These are phyloP conservation scores for Pulveroboletus frians DNA, from an alignment of 768 basidiomycete genomes.

Conservation along the genomic window DNA sequence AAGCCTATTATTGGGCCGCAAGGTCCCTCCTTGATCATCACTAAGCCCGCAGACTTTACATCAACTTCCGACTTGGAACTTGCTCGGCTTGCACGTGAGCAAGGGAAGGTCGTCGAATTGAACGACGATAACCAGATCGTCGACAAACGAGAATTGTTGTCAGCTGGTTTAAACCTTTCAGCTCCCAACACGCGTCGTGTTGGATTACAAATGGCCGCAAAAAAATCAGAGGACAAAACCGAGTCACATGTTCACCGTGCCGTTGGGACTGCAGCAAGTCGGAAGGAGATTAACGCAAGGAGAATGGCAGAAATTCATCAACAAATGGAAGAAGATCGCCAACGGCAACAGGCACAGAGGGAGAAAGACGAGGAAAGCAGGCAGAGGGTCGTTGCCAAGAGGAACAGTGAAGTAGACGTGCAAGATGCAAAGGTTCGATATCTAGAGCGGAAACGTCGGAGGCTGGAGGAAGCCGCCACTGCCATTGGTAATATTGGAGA, in stretches of 20 bases:
- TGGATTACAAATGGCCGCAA: constrained; percentile 38
- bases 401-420: constrained; percentile 73
- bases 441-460: constrained; percentile 73
- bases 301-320: constrained; percentile 69
- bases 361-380: constrained; percentile 59
- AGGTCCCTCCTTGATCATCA: constrained; percentile 63
- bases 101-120: constrained; percentile 84
- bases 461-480: constrained; percentile 44
- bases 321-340: constrained; percentile 74
- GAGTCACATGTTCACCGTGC: constrained; percentile 59
- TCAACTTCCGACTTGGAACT: constrained; percentile 70
- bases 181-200: constrained; percentile 73
- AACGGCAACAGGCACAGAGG: constrained; percentile 51
- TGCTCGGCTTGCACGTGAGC: constrained; percentile 59
- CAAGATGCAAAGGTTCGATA: constrained; percentile 72
- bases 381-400: constrained; percentile 61
- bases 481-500: constrained; percentile 4
- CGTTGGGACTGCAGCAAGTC: constrained; percentile 75
- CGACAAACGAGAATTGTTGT: constrained; percentile 87
- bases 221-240: constrained; percentile 23
- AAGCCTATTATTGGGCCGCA: constrained; percentile 59
- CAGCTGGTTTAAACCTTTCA: constrained; percentile 88
- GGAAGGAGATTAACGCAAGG: constrained; percentile 79
- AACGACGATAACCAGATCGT: constrained; percentile 98
- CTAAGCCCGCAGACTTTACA: constrained; percentile 60